Base-by-base conservation (phyloP, 2,329 filamentous ascomycete genomes). In the Lasiodiplodia theobromae region DNA sequence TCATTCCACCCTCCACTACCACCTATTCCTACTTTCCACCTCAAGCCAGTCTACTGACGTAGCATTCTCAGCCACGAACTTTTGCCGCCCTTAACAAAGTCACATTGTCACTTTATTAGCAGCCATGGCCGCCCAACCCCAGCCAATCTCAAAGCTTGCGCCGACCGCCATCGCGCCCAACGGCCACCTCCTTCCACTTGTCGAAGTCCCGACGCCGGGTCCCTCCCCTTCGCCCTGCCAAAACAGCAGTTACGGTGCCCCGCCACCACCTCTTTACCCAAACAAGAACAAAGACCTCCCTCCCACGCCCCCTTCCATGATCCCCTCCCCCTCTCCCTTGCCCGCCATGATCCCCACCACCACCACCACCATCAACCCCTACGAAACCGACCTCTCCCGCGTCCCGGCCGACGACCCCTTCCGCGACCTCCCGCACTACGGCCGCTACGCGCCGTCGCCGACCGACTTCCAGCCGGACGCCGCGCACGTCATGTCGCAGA, bases 351-450 rank as follows among this genome's bases (percentile, higher is more conserved):
- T 4, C 51, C 16, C 14, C 4, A 18, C 28, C 12, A n/a, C 49
- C 31, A n/a, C 49, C 31, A 11, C 49, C 4, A 4, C 31, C 10
- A 37, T 14, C 21, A 28, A 53, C 31, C 70, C 28, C 58, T 71
- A 68, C 70, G 70, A 68, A 58, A 60, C 68, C 65, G 51, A 71
- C 60, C 68, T 47, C 3, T n/a, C 58, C 12, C 57, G 60, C 12
- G 66, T 68, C 7, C 66, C 70, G 7, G 25, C 53, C 14, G 54
- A 60, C 44, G 70, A 71, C 54, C 60, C 60, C 31, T 70, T 64
- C 60, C 53, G 60, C 52, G 66, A 71, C 51, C 64, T 68, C 31
- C 69, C 69, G 34, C 66, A 67, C 47, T 71, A 69, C 67, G 68
- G 70, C 60, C 64, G 68, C 56, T 71, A 71, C 66, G 10, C 56